Conservation (phyloP, 768 basidiomycete species). For the Tulasnella calospora region DNA sequence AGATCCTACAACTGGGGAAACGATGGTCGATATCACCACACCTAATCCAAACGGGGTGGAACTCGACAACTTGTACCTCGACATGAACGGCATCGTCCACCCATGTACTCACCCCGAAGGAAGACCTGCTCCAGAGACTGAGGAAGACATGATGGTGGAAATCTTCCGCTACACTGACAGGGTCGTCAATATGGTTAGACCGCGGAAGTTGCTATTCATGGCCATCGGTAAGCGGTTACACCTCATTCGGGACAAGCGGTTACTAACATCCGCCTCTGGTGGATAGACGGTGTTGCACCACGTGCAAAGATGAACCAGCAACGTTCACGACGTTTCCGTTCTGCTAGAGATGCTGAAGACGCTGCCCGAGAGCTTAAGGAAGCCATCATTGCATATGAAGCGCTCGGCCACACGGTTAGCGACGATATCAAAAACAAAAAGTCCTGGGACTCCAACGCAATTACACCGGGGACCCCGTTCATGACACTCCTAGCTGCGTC, state of each 20-base stretch:
- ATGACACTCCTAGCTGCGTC: slow-evolving; percentile 88
- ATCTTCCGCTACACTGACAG: slow-evolving; percentile 95
- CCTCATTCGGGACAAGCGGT: not conserved
- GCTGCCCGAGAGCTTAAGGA: slow-evolving; percentile 85
- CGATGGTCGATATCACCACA: slow-evolving; percentile 71
- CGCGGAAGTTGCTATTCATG: slow-evolving; percentile 94
- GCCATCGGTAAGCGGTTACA: slow-evolving; percentile 70
- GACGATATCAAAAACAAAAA: slow-evolving; percentile 81
- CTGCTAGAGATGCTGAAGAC: slow-evolving; percentile 90
- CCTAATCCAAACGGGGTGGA: slow-evolving; percentile 95
- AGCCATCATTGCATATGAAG: slow-evolving; percentile 84
- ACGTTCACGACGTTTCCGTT: slow-evolving; percentile 90
- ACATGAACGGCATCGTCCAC: slow-evolving; percentile 99
- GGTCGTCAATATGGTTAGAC: slow-evolving; percentile 94
- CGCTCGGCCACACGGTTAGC: slow-evolving; percentile 78
- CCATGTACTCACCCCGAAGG: slow-evolving; percentile 99
- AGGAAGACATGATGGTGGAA: slow-evolving; percentile 99
- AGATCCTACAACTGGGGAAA: slow-evolving; percentile 43
- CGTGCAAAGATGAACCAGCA: slow-evolving; percentile 99
- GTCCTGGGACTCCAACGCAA: slow-evolving; percentile 97
- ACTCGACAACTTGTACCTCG: slow-evolving; percentile 94
- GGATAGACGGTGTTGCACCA: slow-evolving; percentile 88
- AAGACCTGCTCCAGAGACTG: slow-evolving; percentile 95
- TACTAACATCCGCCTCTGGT: not conserved
- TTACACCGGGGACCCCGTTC: slow-evolving; percentile 96